Evolutionary conservation across 1,284 basidiomycete species (phyloP), one percentile per base, ranked within the genome.

Genomic region (Anthracocystis panici-leucophaei): DNA sequence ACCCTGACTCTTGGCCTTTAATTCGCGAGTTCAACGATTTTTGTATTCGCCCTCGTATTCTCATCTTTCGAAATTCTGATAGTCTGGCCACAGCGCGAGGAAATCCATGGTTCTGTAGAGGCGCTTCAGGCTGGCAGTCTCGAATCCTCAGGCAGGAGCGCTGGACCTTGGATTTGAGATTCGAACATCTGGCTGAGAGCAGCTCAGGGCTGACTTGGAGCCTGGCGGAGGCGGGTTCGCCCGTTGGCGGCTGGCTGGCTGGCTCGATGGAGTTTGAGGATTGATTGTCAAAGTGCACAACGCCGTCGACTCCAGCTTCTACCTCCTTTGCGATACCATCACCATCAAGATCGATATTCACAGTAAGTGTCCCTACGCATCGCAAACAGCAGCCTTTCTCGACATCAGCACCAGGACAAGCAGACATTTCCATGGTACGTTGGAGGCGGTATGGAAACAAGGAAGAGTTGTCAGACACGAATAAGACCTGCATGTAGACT

Each of bases 321-420:
- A 68, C 60, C 68, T 65, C 71, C 44, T 65, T 49, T 69, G 68
- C 49, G 62, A 73, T 68, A 73, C 70, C 70, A 73, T 65, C 65
- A 68, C 65, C 57, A 44, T 74, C 65, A 68, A 74, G 71, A 74
- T 67, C 65, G 65, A 74, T 74, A 74, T 74, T 59, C 57, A 69
- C 51, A 69, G 71, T 74, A 64, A 74, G 71, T 74, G 58, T 64
- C 14, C 46, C 14, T 16, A 21, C 16, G 9, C 49, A 9, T 40
- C 25, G 38, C n/a, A 40, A 41, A 31, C 46, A 72, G 51, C 46
- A 58, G 33, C 54, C 35, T 41, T 14, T 20, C n/a, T 46, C 20
- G 7, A 56, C 61, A 60, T 12, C 40, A 58, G 25, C 20, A 58
- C 0, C 3, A 20, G 8, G 9, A 25, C 16, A 44, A 68, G 56